Percentiles rank a stretch among this genome's conserved stretches.
phyloP scores from a whole-genome alignment of 2,329 filamentous ascomycete genomes.

The Penicillium sp. region DNA sequence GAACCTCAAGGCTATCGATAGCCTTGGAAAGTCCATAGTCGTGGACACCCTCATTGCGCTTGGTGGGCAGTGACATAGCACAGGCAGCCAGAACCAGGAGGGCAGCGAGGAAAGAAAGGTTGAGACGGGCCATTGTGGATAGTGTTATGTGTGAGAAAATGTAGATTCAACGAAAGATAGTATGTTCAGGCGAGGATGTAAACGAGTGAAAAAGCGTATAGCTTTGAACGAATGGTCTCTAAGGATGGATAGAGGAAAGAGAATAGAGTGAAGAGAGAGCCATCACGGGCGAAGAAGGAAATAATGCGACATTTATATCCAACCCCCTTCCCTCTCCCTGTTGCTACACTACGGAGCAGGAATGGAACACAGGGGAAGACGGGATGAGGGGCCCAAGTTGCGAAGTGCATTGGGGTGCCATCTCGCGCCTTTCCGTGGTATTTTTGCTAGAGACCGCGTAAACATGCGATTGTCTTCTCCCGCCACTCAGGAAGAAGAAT shows the following conservation, averaged over 20 bases:
- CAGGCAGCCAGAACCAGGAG: constrained; percentile 35
- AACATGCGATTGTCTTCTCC: neutral
- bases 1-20: constrained; percentile 24
- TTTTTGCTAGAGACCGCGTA: neutral
- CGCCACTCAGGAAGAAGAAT: neutral
- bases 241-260: constrained; percentile 3
- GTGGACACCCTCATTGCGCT: constrained; percentile 16
- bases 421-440: constrained; percentile 4
- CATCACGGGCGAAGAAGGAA: constrained; percentile 1
- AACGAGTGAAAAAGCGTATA: constrained; percentile 15
- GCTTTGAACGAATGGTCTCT: constrained; percentile 12
- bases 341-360: neutral
- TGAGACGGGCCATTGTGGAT: constrained; percentile 38
- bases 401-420: neutral
- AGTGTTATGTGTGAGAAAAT: constrained; percentile 6
- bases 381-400: constrained; percentile 2
- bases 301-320: constrained; percentile 17
- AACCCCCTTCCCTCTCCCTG: constrained; percentile 17
- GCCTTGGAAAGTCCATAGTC: constrained; percentile 14
- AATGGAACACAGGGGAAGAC: constrained; percentile 4
- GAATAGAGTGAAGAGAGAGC: neutral
- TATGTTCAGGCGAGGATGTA: constrained; percentile 12
- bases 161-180: constrained; percentile 3
- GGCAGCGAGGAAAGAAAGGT: constrained; percentile 32
- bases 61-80: constrained; percentile 34